Evolutionary conservation across 2,329 filamentous ascomycete species (phyloP), one percentile per base, ranked within the genome.

Genomic region (Penicillium occitanis): DNA sequence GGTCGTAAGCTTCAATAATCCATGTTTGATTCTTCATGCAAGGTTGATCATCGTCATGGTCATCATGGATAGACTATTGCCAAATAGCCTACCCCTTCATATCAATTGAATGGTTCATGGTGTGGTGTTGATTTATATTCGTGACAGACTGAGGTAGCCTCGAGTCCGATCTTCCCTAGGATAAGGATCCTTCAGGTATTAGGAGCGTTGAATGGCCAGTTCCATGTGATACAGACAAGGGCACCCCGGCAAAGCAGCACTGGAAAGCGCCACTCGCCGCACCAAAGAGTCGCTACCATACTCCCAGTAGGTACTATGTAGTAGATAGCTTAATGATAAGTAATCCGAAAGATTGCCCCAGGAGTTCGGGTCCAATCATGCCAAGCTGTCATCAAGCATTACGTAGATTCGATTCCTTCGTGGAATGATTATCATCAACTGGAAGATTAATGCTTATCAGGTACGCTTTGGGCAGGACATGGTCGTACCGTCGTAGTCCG

Each of bases 1-100:
- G n/a, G 8, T 10, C 19, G 51, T 25, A 19, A 37, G 51, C 28
- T 55, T 55, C 35, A 28, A n/a, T 59, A 19, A 59, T 33, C 59
- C 4, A 17, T 28, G 25, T 17, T n/a, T 7, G 40, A n/a, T 35
- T 33, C 58, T 37, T 63, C 48, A 57, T 63, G 61, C 61, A 63
- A 55, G 48, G 48, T 40, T 42, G 48, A 63, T 55, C 48, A 55
- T 63, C 5, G 13, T 17, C 53, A 40, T 57, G 53, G 35, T 17
- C 33, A 17, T n/a, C 22, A 19, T 5, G 19, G 50, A 17, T 37
- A 62, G 33, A 48, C 61, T 58, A 58, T 64, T 64, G 50, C 50
- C 25, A 57, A 48, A 64, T 48, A 64, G 61, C 55, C 28, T 8
- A 19, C 8, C 25, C 28, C 13, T 13, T 42, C 28, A 53, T 33